Percentiles rank a stretch among this genome's conserved stretches.
Conservation (phyloP, 768 basidiomycete genomes). For the Mrakia blollopis region DNA sequence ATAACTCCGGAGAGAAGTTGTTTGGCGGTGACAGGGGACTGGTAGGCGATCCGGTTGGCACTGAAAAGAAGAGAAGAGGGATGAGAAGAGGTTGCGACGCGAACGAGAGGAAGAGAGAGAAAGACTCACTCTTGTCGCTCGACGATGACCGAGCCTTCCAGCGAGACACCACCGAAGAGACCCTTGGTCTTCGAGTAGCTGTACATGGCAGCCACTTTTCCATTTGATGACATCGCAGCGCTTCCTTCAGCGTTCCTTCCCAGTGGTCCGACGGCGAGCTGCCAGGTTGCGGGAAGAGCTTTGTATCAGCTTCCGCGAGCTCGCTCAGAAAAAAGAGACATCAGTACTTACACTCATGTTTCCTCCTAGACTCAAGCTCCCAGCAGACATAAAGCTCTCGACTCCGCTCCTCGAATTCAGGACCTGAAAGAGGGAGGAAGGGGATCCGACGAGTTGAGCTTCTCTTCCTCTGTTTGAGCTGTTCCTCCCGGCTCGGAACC, state of each 20-base stretch:
- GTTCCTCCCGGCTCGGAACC: conserved; percentile 50
- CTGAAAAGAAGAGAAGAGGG: background rate
- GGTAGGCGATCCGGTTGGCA: conserved; percentile 33
- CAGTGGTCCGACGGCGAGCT: conserved; percentile 71
- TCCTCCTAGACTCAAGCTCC: conserved; percentile 82
- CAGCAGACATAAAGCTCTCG: conserved; percentile 90
- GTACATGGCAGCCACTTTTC: conserved; percentile 83
- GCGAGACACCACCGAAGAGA: conserved; percentile 82
- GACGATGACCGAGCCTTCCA: conserved; percentile 76
- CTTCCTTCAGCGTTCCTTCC: conserved; percentile 87
- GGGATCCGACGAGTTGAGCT: background rate
- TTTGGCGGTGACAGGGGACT: conserved; percentile 62
- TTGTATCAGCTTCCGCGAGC: background rate
- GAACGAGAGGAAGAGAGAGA: background rate
- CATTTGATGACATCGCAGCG: conserved; percentile 75
- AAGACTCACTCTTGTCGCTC: conserved; percentile 67
- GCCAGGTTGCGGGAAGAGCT: background rate
- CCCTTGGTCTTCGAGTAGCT: conserved; percentile 71
- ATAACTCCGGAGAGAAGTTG: conserved; percentile 74
- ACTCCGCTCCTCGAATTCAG: conserved; percentile 59
- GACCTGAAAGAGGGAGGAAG: conserved; percentile 45
- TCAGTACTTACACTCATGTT: conserved; percentile 65
- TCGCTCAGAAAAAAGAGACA: background rate
- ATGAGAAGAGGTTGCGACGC: too few species aligned
- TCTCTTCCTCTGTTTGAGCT: background rate